Conservation (phyloP, 1,284 basidiomycete genomes). For the Termitomyces sp. region DNA sequence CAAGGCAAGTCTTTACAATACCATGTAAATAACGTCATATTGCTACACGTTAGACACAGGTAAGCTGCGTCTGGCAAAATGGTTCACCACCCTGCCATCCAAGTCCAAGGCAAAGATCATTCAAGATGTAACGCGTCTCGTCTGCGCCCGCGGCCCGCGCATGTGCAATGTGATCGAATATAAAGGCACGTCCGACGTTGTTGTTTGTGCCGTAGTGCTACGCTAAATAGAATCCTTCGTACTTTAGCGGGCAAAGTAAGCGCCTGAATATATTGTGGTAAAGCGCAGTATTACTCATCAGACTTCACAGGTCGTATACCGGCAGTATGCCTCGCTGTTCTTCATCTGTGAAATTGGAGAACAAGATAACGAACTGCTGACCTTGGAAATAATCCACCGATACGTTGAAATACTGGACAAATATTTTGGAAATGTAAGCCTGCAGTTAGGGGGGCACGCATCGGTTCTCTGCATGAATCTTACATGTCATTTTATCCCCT, state of each 20-base stretch:
- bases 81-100: slow-evolving; percentile 94
- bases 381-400: slow-evolving; percentile 95
- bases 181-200: slow-evolving; percentile 66
- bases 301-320: slow-evolving; percentile 82
- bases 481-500: background rate
- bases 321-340: slow-evolving; percentile 96
- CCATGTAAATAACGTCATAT: background rate
- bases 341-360: slow-evolving; percentile 92
- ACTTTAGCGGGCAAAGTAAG: slow-evolving; percentile 17
- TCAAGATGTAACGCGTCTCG: slow-evolving; percentile 98
- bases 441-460: too few relatives aligned
- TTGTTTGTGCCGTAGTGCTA: background rate
- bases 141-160: slow-evolving; percentile 88
- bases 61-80: slow-evolving; percentile 97
- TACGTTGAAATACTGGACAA: slow-evolving; percentile 97
- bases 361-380: slow-evolving; percentile 89
- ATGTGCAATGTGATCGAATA: slow-evolving; percentile 99
- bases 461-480: background rate
- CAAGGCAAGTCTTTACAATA: slow-evolving; percentile 60
- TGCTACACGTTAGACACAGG: slow-evolving; percentile 45
- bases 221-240: background rate
- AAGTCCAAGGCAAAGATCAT: slow-evolving; percentile 97
- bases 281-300: background rate
- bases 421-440: slow-evolving; percentile 93
- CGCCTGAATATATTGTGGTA: background rate